Base-by-base conservation (phyloP, 495 filamentous ascomycete species). In the Parmelia sp. region DNA sequence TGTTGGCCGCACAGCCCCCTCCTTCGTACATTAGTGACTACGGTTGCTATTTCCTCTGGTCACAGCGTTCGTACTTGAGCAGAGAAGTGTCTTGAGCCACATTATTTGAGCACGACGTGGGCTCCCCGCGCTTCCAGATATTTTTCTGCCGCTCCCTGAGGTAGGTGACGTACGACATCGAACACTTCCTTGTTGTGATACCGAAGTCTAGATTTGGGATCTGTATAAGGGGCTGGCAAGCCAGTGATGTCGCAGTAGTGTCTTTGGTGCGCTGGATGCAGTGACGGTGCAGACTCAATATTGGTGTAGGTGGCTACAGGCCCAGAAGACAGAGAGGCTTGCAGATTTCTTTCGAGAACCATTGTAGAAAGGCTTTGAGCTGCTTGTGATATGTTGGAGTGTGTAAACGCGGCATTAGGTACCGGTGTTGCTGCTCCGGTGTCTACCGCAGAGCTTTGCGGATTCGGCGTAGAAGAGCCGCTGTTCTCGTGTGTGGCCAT, bases 191-290 rank as follows among this genome's bases (percentile, higher is more conserved):
- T 86, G 72, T 97, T 83, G 70, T 93, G 87, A 75, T 97, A 98
- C 40, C 92, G 80, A 68, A 98, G 74, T 57, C 92, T 83, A 17
- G 91, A 93, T 79, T 97, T 97, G 11, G 94, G 94, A 71, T 97
- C 93, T 14, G 90, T 87, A 66, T 98, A 98, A 23, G 87, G 85
- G 23, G 90, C 90, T 15, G 90, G 82, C 66, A 97, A 76, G 25
- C 95, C 95, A 10, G 94, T 97, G 72, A 97, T 82, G 74, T 97
- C 95, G 79, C 95, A 97, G 75, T 97, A 97, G 65, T 86, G 87
- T 69, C 83, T 89, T 69, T 86, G 79, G 67, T 88, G 84, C 23
- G 88, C 86, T 8, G 87, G 84, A 66, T 84, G 84, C 39, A 96
- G 75, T 47, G 87, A 90, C 19, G 95, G 93, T 4, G 93, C 91